Evolutionary conservation across 2,329 filamentous ascomycete species (phyloP), one percentile per base, ranked within the genome.

Genomic region (Monilinia polystroma): DNA sequence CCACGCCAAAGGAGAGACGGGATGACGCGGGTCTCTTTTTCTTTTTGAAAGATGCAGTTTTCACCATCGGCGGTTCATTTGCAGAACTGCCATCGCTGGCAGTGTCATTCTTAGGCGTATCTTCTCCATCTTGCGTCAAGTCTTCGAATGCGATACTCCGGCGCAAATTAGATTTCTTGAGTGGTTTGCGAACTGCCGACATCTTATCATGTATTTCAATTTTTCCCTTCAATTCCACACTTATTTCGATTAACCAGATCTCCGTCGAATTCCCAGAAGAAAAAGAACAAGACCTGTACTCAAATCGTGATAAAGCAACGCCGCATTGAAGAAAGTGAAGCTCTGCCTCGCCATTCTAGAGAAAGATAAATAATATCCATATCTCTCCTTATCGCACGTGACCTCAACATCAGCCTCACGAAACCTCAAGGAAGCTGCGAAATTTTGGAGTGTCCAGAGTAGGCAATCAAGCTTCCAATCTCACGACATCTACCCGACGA

Each of bases 1-100:
- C 81, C 0, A 85, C 84, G 0, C 89, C 91, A 76, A 97, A 96
- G 0, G 92, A 96, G 29, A 96, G 82, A 8, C 90, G 86, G 3
- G 91, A 83, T 20, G 87, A 72, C 3, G 80, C 77, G 1, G 77
- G 72, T 2, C 81, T 87, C 4, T 90, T 89, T 74, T 91, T 92
- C 77, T 92, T 94, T 67, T 92, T 94, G 35, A 71, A 72, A 0
- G 84, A 85, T 16, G 79, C 79, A 0, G 81, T 79, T 14, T 83
- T 81, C 47, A 79, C 79, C 2, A 83, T 68, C 0, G 77, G 75
- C 0, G 85, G 84, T 67, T 79, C 80, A 14, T 76, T 74, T 20
- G 14, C 32, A 5, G 73, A 45, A 29, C 16, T 55, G 6, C 68
- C 60, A 11, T 60, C 38, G 20, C 56, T 67, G 54, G 55, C 54